Base-by-base conservation (phyloP, 306 rosid species). In the Corylus heterophylla region DNA sequence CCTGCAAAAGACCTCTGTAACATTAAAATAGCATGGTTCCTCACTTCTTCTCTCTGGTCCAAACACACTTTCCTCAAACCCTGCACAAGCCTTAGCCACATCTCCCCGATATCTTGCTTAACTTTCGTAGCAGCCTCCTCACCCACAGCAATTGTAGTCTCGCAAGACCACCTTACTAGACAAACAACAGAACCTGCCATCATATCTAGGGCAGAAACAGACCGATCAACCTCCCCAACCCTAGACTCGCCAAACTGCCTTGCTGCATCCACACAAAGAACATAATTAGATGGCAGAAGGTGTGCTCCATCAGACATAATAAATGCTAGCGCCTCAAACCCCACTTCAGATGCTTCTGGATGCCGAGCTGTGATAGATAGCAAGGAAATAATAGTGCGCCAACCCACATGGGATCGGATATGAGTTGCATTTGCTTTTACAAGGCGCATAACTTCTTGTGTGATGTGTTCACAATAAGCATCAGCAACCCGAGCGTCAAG, bases 241-340 rank as follows among this genome's bases (percentile, higher is more conserved):
- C 96, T 96, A 81, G 99, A 96, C 85, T 96, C 99, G 8, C 98
- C 94, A 91, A 96, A 96, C 83, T 93, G 97, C 87, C 98, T 90
- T 61, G 97, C 87, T 10, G 99, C 92, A 62, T 96, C 99, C 72
- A 91, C 68, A 76, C 97, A 96, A 54, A 90, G 84, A 78, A 76
- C 87, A 85, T 88, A 96, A 87, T 93, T 96, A 77, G 96, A 86
- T 25, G 98, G 93, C 82, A 91, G 84, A 86, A 93, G 77, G 91
- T 93, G 94, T 79, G 88, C 77, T 76, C 96, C 97, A 72, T 93
- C 92, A 11, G 97, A 86, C 96, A 96, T 92, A 66, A 96, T 90
- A 84, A 90, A 93, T 68, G 88, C 75, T 16, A 96, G 80, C 63
- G 99, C 92, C 77, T 96, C 98, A 88, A 96, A 93, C 71, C 97